These are phyloP conservation scores for Leccinum fallax DNA, from an alignment of 1,284 basidiomycete species.

Conservation along the genomic window DNA sequence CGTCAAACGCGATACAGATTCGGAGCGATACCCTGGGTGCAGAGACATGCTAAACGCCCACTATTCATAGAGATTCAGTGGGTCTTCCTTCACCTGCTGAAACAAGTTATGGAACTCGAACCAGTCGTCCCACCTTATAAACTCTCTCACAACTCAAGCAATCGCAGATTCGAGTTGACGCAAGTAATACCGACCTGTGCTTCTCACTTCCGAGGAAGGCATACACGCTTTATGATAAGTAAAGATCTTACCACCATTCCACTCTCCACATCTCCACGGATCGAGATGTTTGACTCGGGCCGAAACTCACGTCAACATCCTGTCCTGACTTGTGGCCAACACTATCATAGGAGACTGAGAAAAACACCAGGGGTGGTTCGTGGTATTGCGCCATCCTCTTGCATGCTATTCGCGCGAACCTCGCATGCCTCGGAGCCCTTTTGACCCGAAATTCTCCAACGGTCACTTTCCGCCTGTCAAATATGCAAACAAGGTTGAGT, in stretches of 20 bases:
- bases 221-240: background rate
- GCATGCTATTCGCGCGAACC: slow-evolving; percentile 6
- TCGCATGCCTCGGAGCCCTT: slow-evolving; percentile 1
- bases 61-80: background rate
- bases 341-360: slow-evolving; percentile 1
- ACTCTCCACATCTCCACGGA: background rate
- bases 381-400: background rate
- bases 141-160: background rate
- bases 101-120: background rate
- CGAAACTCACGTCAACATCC: background rate
- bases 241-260: background rate
- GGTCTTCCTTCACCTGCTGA: background rate
- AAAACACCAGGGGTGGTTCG: background rate
- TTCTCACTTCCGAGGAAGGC: slow-evolving; percentile 1
- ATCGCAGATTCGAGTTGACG: slow-evolving; percentile 1
- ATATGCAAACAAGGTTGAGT: slow-evolving; percentile 17
- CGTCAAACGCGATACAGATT: background rate
- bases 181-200: background rate
- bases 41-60: background rate
- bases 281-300: background rate
- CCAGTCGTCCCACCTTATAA: background rate
- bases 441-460: background rate
- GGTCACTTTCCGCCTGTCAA: slow-evolving; percentile 2
- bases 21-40: background rate
- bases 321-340: background rate